Conservation (phyloP, 768 basidiomycete species). For the Floccularia luteovirens region DNA sequence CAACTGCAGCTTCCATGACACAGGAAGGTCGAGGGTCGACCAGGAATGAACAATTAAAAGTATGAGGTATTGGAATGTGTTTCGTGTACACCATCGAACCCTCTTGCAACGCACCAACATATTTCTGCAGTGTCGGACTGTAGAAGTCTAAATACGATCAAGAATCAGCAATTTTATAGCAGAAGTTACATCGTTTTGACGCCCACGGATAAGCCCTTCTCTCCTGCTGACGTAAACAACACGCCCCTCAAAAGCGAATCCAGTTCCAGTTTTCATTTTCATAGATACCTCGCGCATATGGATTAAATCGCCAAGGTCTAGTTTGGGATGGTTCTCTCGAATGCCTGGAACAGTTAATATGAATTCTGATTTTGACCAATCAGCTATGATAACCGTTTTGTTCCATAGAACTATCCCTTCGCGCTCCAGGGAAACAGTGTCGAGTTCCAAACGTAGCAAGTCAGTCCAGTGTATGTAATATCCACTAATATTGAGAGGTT, state of each 20-base stretch:
- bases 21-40: conserved; percentile 34
- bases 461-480: conserved; percentile 35
- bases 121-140: conserved; percentile 29
- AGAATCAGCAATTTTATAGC: background rate
- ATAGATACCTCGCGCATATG: conserved; percentile 34
- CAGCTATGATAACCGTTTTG: conserved; percentile 21
- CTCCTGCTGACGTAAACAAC: conserved; percentile 34
- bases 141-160: conserved; percentile 25
- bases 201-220: conserved; percentile 38
- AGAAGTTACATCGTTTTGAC: conserved; percentile 11
- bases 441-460: conserved; percentile 38
- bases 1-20: conserved; percentile 32
- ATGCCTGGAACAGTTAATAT: conserved; percentile 28
- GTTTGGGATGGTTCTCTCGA: conserved; percentile 30
- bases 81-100: too few relatives aligned
- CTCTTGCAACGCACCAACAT: too few relatives aligned
- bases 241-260: conserved; percentile 36
- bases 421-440: conserved; percentile 29
- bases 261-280: conserved; percentile 21
- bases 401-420: conserved; percentile 39
- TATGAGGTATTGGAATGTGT: conserved; percentile 28
- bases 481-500: conserved; percentile 17
- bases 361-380: conserved; percentile 31
- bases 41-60: conserved; percentile 42
- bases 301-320: conserved; percentile 37